Evolutionary conservation across 306 rosid species (phyloP), one percentile per base, ranked within the genome.

Genomic region (Dalbergia cultrata): DNA sequence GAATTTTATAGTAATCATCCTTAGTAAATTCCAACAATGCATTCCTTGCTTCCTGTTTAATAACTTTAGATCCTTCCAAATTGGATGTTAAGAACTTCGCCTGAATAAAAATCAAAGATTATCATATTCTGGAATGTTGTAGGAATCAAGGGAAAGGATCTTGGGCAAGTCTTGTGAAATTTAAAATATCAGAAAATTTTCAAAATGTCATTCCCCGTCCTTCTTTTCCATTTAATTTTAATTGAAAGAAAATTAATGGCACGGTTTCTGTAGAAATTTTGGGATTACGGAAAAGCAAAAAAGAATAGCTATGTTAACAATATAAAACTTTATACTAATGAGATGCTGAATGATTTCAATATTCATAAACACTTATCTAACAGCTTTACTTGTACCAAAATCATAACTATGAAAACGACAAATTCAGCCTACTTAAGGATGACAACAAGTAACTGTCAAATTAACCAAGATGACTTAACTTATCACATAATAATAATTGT

Each of bases 11-110:
- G 74, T 91, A 91, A 6, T 84, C 86, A 82, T 91, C 97, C 86
- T 91, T 91, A 60, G 77, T 81, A 68, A 92, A 88, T 76, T 94
- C 97, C 82, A 91, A 87, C 88, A 94, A 88, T 11, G 86, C 97
- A 84, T 86, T 91, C 83, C 84, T 90, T 86, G 97, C 97, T 85
- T 92, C 98, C 88, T 88, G 91, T 82, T 79, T 90, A 77, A 82
- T 54, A 71, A 91, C 84, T 81, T 86, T 85, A 79, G 95, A 86
- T 82, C 87, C 94, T 74, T 86, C 87, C 4, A 47, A 49, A 47
- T 84, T 71, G n/a, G 83, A 60, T 14, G 70, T 90, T 61, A 92
- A 75, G 58, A 87, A 82, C 80, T 87, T 90, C 0, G 94, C 95
- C 97, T 94, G 89, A 78, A 83, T 59, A 60, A 80, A 76, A 73